Evolutionary conservation across 1,284 basidiomycete genomes (phyloP).

Genomic region (Ustilago sp.): DNA sequence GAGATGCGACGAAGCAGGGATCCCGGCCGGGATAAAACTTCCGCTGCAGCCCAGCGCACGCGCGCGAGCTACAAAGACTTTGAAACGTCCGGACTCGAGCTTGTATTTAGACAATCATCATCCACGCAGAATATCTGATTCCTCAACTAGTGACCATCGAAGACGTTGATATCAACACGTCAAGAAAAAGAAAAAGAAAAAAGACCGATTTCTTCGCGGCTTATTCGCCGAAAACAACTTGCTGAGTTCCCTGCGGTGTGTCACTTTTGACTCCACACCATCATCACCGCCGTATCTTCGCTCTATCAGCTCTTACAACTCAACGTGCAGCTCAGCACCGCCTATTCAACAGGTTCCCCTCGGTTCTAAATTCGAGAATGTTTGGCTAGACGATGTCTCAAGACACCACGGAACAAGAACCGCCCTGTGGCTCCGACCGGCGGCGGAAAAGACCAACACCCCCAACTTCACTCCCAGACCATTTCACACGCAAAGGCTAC

Average conservation of each 20-base stretch:
- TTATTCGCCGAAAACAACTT: conserved; percentile 8
- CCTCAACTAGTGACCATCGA: too few relatives aligned
- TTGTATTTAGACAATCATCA: too few relatives aligned
- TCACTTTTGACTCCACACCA: conserved; percentile 8
- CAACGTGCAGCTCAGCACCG: not conserved
- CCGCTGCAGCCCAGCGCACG: too few relatives aligned
- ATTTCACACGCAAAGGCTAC: conserved; percentile 45
- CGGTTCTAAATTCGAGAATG: too few relatives aligned
- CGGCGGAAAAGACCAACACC: conserved; percentile 10
- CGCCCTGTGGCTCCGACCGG: not conserved
- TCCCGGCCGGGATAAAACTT: too few relatives aligned
- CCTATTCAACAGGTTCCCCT: not conserved
- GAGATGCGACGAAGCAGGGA: too few relatives aligned
- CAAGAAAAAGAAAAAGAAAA: not conserved
- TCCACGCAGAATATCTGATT: too few relatives aligned
- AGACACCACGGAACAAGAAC: not conserved
- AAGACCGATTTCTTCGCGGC: conserved; percentile 14
- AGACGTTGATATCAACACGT: too few relatives aligned
- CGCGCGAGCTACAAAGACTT: too few relatives aligned
- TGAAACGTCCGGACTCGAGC: too few relatives aligned
- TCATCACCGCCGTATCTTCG: not conserved
- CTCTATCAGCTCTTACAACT: not conserved
- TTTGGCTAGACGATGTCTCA: not conserved
- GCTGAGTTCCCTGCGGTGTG: not conserved
- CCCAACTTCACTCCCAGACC: conserved; percentile 39